phyloP scores from a whole-genome alignment of 768 basidiomycete species.

The Boletellus ananas region DNA sequence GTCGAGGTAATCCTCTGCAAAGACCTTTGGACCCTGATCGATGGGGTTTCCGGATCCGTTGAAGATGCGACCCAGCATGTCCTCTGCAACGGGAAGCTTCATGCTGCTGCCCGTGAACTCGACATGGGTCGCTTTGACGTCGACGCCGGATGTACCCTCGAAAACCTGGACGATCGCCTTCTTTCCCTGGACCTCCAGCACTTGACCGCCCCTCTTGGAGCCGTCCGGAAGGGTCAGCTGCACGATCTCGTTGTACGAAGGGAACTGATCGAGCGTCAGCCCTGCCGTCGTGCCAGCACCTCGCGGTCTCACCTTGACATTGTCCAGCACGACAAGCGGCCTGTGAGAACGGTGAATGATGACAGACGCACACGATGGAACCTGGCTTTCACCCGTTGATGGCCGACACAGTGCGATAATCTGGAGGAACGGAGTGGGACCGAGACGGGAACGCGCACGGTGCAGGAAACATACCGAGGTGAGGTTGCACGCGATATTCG shows the following conservation, averaged over 20 bases:
- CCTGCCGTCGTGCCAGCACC: background rate
- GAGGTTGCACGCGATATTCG: constrained; percentile 85
- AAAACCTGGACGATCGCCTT: constrained; percentile 99
- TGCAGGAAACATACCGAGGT: constrained; percentile 57
- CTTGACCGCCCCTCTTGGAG: constrained; percentile 91
- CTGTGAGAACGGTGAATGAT: constrained; percentile 38
- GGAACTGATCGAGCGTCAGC: constrained; percentile 57
- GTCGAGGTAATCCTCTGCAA: constrained; percentile 98
- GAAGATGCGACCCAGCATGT: constrained; percentile 99
- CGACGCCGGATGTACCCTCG: constrained; percentile 95
- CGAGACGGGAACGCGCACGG: constrained; percentile 2
- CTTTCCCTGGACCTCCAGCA: constrained; percentile 96
- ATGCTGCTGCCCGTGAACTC: constrained; percentile 98
- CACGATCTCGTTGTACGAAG: constrained; percentile 98
- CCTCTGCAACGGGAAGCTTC: constrained; percentile 98
- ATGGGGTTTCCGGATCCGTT: constrained; percentile 98
- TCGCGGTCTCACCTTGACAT: constrained; percentile 76
- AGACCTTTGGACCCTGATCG: constrained; percentile 97
- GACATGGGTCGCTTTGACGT: constrained; percentile 96
- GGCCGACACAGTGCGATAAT: constrained; percentile 97
- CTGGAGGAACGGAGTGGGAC: constrained; percentile 38
- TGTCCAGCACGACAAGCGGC: constrained; percentile 94
- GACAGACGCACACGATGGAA: background rate
- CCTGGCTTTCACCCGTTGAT: constrained; percentile 79
- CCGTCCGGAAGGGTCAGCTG: constrained; percentile 94